Evolutionary conservation across 805 yeast species (phyloP).

Genomic region (Nakazawaea wyomingensis): DNA sequence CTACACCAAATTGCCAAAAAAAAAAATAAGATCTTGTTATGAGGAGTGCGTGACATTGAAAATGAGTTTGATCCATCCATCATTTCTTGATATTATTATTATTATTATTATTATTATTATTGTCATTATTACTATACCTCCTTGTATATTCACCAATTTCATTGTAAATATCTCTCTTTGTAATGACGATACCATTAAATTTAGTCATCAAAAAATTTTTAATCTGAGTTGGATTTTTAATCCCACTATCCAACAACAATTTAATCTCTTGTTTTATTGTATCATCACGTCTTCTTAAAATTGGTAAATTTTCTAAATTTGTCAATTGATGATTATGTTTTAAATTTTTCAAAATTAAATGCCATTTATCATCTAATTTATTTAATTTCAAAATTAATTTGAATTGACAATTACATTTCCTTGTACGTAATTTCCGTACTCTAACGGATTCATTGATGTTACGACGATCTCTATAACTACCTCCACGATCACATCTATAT

Average conservation of each 20-base stretch:
- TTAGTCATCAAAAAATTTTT: constrained; percentile 2
- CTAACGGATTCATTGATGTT: constrained; percentile 1
- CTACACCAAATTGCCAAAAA: too few species aligned
- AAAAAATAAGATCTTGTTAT: too few species aligned
- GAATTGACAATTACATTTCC: constrained; percentile 11
- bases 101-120: too few species aligned
- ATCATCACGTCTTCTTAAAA: constrained; percentile 10
- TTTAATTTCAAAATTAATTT: constrained; percentile 9
- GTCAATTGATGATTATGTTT: constrained; percentile 7
- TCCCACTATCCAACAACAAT: constrained; percentile 4
- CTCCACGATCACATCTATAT: constrained; percentile 12
- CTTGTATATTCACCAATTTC: constrained; percentile 9
- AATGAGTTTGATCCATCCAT: too few species aligned
- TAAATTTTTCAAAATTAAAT: constrained; percentile 3
- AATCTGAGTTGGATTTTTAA: constrained; percentile 9
- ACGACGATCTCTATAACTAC: constrained; percentile 10
- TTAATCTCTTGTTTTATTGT: constrained; percentile 5
- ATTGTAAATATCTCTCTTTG: constrained; percentile 11
- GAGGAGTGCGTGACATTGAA: too few species aligned
- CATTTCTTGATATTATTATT: too few species aligned
- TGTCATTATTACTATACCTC: too few species aligned
- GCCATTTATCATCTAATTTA: constrained; percentile 8
- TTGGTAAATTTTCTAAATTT: constrained; percentile 7
- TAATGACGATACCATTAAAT: constrained; percentile 7
- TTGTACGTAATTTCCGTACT: constrained; percentile 5